Conservation (phyloP, 208 protist genomes). For the Porcisia hertigi region DNA sequence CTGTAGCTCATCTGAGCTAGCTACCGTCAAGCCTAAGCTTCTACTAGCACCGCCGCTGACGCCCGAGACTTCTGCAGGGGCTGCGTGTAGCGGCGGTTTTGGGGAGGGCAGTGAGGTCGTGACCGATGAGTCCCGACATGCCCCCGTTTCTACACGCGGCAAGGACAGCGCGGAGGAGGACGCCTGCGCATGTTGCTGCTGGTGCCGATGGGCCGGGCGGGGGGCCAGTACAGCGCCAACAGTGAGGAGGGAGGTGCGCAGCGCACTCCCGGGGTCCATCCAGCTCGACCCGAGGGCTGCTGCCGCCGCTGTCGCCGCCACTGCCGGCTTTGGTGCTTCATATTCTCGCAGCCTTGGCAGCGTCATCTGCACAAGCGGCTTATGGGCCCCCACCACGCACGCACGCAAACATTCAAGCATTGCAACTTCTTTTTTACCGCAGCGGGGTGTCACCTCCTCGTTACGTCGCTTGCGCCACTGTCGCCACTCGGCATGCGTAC, state of each 20-base stretch:
- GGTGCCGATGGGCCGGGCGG: background rate
- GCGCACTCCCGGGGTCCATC: conserved; percentile 21
- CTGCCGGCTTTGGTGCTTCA: background rate
- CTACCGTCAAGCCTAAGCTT: background rate
- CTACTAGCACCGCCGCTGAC: background rate
- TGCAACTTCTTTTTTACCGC: background rate
- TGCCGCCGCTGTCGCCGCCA: background rate
- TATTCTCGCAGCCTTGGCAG: background rate
- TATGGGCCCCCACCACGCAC: background rate
- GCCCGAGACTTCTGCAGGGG: background rate
- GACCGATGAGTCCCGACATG: background rate
- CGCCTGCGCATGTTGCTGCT: background rate
- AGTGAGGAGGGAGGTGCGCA: conserved; percentile 22
- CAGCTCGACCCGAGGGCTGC: conserved; percentile 7
- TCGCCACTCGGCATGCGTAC: conserved; percentile 17
- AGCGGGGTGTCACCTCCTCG: background rate
- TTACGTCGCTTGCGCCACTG: conserved; percentile 18
- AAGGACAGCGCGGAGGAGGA: background rate
- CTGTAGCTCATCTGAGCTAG: conserved; percentile 2
- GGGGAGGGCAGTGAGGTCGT: background rate
- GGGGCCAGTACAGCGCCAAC: conserved; percentile 23
- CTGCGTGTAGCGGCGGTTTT: background rate
- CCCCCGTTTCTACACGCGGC: background rate
- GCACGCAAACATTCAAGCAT: conserved; percentile 2
- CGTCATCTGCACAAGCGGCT: background rate